phyloP scores from a whole-genome alignment of 2,329 filamentous ascomycete species.

The Pleurostoma richardsiae region DNA sequence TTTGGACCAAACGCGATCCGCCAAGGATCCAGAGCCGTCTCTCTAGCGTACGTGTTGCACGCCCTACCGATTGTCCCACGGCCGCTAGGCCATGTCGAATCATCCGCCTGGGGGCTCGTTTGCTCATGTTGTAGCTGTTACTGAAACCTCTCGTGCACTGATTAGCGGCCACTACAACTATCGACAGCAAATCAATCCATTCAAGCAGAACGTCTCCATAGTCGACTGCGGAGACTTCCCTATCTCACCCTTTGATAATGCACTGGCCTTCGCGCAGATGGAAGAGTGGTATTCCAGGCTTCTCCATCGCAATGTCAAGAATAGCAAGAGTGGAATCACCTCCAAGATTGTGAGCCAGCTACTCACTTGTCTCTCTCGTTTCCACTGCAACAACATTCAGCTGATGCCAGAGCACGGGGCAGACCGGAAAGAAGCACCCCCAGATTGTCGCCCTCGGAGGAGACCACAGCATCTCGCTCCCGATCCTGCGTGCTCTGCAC shows the following conservation, averaged over 20 bases:
- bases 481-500: constrained; percentile 18
- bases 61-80: no score
- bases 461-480: constrained; percentile 22
- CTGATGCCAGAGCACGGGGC: not conserved
- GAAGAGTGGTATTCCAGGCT: constrained; percentile 5
- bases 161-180: constrained; percentile 10
- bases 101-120: no score
- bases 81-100: no score
- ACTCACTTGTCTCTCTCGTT: not conserved
- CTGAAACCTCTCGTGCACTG: not conserved
- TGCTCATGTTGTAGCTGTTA: no score
- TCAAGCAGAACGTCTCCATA: constrained; percentile 4
- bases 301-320: not conserved
- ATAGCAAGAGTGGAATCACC: not conserved
- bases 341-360: not conserved
- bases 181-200: constrained; percentile 8
- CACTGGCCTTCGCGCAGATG: constrained; percentile 14
- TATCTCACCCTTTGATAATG: constrained; percentile 13
- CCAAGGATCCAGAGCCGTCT: constrained; percentile 7
- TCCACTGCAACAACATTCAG: not conserved
- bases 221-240: constrained; percentile 15
- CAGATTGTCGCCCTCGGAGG: constrained; percentile 13
- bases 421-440: not conserved
- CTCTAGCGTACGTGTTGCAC: not conserved
- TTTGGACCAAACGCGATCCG: constrained; percentile 12